These are phyloP conservation scores for Salix dunnii DNA, from an alignment of 345 rosid species.

Conservation along the genomic window DNA sequence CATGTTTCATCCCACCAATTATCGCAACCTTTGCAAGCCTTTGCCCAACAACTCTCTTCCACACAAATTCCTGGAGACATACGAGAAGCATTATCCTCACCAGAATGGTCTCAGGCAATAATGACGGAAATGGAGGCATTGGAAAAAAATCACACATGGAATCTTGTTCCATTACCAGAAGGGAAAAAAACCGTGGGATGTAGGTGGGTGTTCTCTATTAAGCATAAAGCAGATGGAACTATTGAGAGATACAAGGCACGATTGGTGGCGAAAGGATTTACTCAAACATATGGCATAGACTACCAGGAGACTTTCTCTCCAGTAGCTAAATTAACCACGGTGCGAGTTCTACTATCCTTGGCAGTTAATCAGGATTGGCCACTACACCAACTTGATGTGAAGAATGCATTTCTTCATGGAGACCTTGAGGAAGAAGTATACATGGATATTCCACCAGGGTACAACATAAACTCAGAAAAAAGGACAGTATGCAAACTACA, in stretches of 20 bases:
- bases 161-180: neutral
- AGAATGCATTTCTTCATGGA: neutral
- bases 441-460: constrained; percentile 1
- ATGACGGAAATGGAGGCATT: neutral
- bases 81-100: too few relatives aligned
- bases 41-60: neutral
- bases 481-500: neutral
- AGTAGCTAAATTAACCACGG: neutral
- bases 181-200: neutral
- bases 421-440: neutral
- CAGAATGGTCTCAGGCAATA: neutral
- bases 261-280: neutral
- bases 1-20: neutral
- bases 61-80: neutral
- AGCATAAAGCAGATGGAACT: neutral
- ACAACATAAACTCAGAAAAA: neutral
- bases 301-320: neutral
- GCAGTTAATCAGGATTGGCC: neutral
- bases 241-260: neutral
- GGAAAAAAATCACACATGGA: neutral
- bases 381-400: neutral
- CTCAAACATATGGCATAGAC: neutral
- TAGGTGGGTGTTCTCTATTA: neutral
- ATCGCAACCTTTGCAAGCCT: neutral
- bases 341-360: neutral